Evolutionary conservation across 2,329 filamentous ascomycete genomes (phyloP), one percentile per base, ranked within the genome.

Genomic region (Stagonosporopsis vannaccii): DNA sequence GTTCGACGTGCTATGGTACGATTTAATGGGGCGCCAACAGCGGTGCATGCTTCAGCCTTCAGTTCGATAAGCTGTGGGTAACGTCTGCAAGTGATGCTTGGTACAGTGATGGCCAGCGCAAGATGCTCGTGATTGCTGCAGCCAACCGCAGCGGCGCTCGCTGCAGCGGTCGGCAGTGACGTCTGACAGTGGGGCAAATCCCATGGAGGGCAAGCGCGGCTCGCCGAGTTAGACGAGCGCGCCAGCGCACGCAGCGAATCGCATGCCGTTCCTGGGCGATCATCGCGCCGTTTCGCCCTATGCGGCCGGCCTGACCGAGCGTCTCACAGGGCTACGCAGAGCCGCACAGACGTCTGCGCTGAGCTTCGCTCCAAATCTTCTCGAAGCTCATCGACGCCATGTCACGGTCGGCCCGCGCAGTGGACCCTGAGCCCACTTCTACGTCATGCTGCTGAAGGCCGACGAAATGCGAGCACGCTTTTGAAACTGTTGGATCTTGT

Each of bases 401-500:
- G 30, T 39, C 15, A n/a, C 39, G 54, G 54, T 52, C 49, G 54
- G 49, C 48, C 54, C 54, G 65, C 58, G 61, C 57, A 45, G 64
- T 65, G 66, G 66, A 64, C 61, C 61, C 62, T 61, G 65, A 62
- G 40, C 66, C 66, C 70, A 70, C 69, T 33, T 12, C 65, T 65
- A 71, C 68, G 69, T 71, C 68, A 72, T 69, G 52, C 46, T 55
- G 58, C 51, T 59, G 58, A 49, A 51, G 30, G 53, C 33, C 51
- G 50, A 51, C 56, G 58, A 52, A 56, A 57, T 46, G 52, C 46
- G 51, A 50, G 40, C 42, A 47, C 26, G 32, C 44, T 55, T 36
- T 51, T 67, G 68, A 71, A 72, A 72, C 69, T 67, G 68, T 71
- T 72, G 69, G 68, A 69, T 67, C 57, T 56, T 51, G 53, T 51